These are phyloP conservation scores for Phytophthora cactorum DNA, from an alignment of 352 stramenopile genomes.

Conservation along the genomic window DNA sequence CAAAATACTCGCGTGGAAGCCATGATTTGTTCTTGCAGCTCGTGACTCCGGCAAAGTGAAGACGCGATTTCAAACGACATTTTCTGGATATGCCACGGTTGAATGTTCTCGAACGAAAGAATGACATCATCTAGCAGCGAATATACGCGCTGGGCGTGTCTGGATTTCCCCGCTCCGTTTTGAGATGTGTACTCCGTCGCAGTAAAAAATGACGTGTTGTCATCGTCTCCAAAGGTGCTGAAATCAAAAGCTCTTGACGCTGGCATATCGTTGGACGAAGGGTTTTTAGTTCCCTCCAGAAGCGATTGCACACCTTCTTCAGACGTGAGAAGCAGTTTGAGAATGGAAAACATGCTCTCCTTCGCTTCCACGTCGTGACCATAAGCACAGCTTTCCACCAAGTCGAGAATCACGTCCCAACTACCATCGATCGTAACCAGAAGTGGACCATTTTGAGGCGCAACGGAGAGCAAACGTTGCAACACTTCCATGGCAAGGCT, in stretches of 20 bases:
- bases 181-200: slow-evolving; percentile 58
- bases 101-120: slow-evolving; percentile 74
- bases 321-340: slow-evolving; percentile 55
- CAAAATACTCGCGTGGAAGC: slow-evolving; percentile 74
- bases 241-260: slow-evolving; percentile 47
- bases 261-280: not conserved
- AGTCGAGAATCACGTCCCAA: slow-evolving; percentile 55
- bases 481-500: slow-evolving; percentile 46
- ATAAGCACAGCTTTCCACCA: slow-evolving; percentile 52
- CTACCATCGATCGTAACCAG: slow-evolving; percentile 52
- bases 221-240: slow-evolving; percentile 45
- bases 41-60: slow-evolving; percentile 58
- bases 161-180: slow-evolving; percentile 37
- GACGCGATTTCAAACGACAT: slow-evolving; percentile 79
- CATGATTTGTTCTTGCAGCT: slow-evolving; percentile 73
- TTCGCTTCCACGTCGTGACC: slow-evolving; percentile 49
- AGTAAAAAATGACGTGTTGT: slow-evolving; percentile 60
- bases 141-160: slow-evolving; percentile 58
- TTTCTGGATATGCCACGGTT: slow-evolving; percentile 81
- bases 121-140: slow-evolving; percentile 71
- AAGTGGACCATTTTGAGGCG: slow-evolving; percentile 57
- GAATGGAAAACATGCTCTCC: slow-evolving; percentile 59
- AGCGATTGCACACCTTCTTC: slow-evolving; percentile 59
- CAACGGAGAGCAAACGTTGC: slow-evolving; percentile 42
- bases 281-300: slow-evolving; percentile 16